Percentiles rank a stretch among this genome's conserved stretches.
These are phyloP conservation scores for Pseudisothecium myosuroides DNA, from an alignment of 225 moss, liverwort and hornwort genomes.

Conservation along the genomic window DNA sequence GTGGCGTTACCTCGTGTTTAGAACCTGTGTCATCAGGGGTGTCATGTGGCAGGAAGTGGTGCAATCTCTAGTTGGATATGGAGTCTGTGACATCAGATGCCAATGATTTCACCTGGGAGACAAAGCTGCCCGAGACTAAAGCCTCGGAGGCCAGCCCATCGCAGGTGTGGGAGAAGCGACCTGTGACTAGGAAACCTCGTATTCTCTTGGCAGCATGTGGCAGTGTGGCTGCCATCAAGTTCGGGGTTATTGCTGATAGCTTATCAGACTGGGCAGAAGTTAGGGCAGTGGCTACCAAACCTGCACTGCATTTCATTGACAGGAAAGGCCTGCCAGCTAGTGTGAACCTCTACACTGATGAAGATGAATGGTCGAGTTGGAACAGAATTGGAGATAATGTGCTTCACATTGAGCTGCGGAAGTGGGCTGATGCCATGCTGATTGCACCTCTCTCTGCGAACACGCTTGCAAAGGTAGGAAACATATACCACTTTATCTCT, in stretches of 20 bases:
- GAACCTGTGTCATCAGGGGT: background rate
- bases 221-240: constrained; percentile 84
- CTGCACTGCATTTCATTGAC: constrained; percentile 77
- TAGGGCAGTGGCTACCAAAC: constrained; percentile 66
- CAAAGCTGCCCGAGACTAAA: constrained; percentile 9
- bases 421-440: constrained; percentile 89
- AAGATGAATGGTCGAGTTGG: constrained; percentile 89
- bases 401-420: constrained; percentile 77
- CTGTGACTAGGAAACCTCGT: constrained; percentile 43
- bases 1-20: background rate
- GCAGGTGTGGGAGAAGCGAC: constrained; percentile 42
- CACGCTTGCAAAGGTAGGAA: constrained; percentile 74
- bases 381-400: constrained; percentile 79
- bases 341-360: constrained; percentile 70
- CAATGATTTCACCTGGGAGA: constrained; percentile 11
- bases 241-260: constrained; percentile 68
- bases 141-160: constrained; percentile 19
- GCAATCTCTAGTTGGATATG: constrained; percentile 1
- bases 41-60: background rate
- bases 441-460: constrained; percentile 94
- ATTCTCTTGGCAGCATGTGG: constrained; percentile 83
- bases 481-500: background rate
- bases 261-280: constrained; percentile 84
- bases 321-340: constrained; percentile 43
- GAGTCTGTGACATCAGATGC: constrained; percentile 28